Conservation (phyloP, 306 rosid genomes). For the Echinosophora koreensis region DNA sequence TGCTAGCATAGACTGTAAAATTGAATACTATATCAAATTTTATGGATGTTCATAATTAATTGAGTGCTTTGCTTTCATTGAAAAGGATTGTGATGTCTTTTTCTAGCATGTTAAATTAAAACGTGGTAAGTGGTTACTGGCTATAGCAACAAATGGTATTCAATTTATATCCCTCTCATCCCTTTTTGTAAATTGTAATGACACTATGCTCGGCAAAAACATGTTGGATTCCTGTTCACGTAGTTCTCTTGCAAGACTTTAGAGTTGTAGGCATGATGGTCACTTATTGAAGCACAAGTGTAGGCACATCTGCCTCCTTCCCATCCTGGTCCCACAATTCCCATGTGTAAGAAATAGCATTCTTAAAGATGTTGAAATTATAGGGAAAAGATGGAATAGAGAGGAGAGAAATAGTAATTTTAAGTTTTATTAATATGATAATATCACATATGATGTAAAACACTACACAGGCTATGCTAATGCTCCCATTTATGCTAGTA, state of each 20-base stretch:
- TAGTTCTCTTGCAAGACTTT: neutral
- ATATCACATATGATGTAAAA: slow-evolving; percentile 13
- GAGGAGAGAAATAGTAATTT: slow-evolving; percentile 14
- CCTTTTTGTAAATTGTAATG: neutral
- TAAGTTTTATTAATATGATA: neutral
- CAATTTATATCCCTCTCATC: neutral
- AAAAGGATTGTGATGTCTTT: neutral
- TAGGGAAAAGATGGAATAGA: neutral
- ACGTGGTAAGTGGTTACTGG: neutral
- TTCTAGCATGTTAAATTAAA: neutral
- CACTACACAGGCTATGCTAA: neutral
- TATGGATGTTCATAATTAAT: slow-evolving; percentile 3
- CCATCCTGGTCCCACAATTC: neutral
- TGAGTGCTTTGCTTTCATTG: slow-evolving; percentile 15
- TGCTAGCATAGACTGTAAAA: slow-evolving; percentile 21
- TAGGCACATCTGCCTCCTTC: neutral
- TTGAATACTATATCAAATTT: neutral
- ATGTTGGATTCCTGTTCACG: slow-evolving; percentile 9
- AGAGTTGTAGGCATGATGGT: slow-evolving; percentile 2
- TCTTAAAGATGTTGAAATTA: slow-evolving; percentile 17
- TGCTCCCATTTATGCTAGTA: slow-evolving; percentile 20
- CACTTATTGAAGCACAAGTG: slow-evolving; percentile 8
- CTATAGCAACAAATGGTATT: neutral
- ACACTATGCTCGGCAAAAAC: slow-evolving; percentile 3
- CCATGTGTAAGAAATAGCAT: neutral